Base-by-base conservation (phyloP, 192 early-diverging fungal species). In the Coemansia sp. region DNA sequence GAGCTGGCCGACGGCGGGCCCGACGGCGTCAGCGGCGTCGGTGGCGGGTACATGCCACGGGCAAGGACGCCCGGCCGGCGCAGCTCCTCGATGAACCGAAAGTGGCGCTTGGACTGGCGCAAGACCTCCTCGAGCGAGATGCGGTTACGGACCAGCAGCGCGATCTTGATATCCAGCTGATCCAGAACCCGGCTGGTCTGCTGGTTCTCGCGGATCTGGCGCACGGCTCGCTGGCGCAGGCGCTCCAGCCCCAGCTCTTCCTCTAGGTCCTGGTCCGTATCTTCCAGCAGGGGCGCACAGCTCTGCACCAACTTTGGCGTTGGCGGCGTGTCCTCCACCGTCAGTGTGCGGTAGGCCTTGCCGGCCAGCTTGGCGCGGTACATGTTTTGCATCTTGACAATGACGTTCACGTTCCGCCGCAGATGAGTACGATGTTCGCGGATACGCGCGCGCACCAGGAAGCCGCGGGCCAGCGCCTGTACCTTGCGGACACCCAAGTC, bases 121-220 rank as follows among this genome's bases (percentile, higher is more conserved):
- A 92, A 69, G 3, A 98, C 90, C 68, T 99, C 97, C 37, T 99
- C 94, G 31, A 99, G 75, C 13, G 92, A 82, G 40, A 96, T 95
- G 27, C 88, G 81, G 72, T 99, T 99, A 55, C 90, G 89, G 32
- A 99, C 84, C 13, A 99, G 78, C 20, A 98, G 76, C 5, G 94
- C 90, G 59, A 99, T 97, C 64, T 99, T 96, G 48, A 93, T 82
- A 51, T 99, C 97, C 1, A 98, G 75, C 30, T 92, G 86, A 55
- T 82, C 90, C 8, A 98, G 59, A 19, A 91, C 80, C 4, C 67
- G 54, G 38, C 92, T 88, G 5, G 82, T 76, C 26, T 83, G 78
- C 34, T 85, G 80, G 70, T 96, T 96, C 51, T 96, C 91, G 23
- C 89, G 78, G 47, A 99, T 99, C 26, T 80, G 77, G 37, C 87